These are phyloP conservation scores for Ophiobolus disseminans DNA, from an alignment of 2,329 filamentous ascomycete species.

Conservation along the genomic window DNA sequence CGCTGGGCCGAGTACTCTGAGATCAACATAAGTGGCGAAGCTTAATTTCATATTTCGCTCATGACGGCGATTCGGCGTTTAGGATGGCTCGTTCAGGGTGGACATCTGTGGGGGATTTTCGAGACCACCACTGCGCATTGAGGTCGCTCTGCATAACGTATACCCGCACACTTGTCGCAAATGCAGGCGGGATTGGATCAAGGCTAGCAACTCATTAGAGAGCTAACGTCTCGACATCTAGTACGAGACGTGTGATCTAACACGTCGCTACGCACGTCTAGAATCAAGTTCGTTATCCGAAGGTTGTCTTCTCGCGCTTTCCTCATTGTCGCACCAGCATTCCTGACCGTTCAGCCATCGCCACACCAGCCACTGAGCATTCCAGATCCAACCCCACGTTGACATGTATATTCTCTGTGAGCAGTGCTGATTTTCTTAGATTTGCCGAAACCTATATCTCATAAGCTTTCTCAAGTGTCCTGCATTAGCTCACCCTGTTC, in stretches of 20 bases:
- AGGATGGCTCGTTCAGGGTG: conserved; percentile 13
- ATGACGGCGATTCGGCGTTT: conserved; percentile 16
- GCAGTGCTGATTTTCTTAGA: neutral
- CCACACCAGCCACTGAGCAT: conserved; percentile 37
- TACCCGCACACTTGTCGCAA: conserved; percentile 27
- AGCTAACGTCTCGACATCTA: too few species aligned
- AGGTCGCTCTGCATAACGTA: conserved; percentile 29
- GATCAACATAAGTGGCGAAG: conserved; percentile 50
- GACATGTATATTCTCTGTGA: neutral
- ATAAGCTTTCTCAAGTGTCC: too few species aligned
- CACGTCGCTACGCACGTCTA: neutral
- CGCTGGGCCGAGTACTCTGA: conserved; percentile 59
- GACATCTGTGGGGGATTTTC: conserved; percentile 10
- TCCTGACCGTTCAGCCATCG: conserved; percentile 28
- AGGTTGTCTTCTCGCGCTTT: neutral
- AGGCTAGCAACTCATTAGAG: neutral
- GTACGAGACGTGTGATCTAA: too few species aligned
- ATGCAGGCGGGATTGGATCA: neutral
- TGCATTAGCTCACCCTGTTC: too few species aligned
- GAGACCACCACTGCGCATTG: conserved; percentile 19
- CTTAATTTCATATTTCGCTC: conserved; percentile 16
- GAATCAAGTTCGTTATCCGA: neutral
- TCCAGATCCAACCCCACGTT: conserved; percentile 25
- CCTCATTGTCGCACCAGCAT: conserved; percentile 27
- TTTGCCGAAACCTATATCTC: neutral